Evolutionary conservation across 768 basidiomycete genomes (phyloP), one percentile per base, ranked within the genome.

Genomic region (Tricholoma matsutake): DNA sequence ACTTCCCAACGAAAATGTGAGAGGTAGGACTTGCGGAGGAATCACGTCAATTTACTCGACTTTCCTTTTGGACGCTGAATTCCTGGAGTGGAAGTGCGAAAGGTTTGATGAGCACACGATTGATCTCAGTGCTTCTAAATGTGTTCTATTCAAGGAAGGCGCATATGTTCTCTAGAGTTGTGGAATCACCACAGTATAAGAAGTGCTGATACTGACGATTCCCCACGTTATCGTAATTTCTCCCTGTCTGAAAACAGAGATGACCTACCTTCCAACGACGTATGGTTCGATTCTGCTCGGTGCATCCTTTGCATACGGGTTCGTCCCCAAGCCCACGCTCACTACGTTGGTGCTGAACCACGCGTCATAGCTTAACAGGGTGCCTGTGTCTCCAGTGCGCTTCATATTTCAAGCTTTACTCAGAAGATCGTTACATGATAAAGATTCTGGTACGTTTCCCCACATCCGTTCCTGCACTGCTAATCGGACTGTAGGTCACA

Each of bases 361-460:
- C 13, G 4, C 16, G 16, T 7, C 22, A 2, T 18, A 41, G 70
- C 47, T 63, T 71, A 31, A 68, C 67, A 43, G 70, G 70, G 34
- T 49, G 67, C 39, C 65, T 68, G 34, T 67, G 64, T 0, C 60
- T 68, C 4, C 70, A 71, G 61, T 68, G 68, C 51, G 60, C 69
- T 32, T 59, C 67, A 49, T 71, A 69, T 55, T 71, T 69, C 66
- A 69, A 65, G 54, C 22, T 69, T 1, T 71, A 68, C 53, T 62
- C 67, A 32, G 63, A 67, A 6, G 70, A 71, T 52, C 25, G 52
- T 18, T 54, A 29, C 28, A 10, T 57, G 3, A 39, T 66, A 13
- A 71, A 68, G 41, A 54, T 45, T 54, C 25, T 71, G 66, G 70
- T 68, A 37, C 28, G 68, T 60, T 22, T n/a, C 3, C 22, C 10